Evolutionary conservation across 2,329 filamentous ascomycete species (phyloP).

Genomic region (Aureobasidium sp.): DNA sequence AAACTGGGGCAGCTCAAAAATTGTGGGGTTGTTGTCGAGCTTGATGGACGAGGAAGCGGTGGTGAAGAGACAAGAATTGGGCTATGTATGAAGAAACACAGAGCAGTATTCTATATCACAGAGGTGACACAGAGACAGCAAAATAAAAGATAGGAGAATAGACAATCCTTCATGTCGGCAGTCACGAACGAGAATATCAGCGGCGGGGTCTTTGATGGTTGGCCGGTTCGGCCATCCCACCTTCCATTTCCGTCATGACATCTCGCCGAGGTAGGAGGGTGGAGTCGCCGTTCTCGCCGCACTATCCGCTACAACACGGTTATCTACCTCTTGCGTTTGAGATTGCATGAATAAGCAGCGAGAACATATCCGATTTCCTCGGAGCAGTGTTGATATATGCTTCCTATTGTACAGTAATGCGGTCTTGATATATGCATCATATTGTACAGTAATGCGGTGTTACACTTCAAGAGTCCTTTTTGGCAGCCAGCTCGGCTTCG

Average conservation of each 20-base stretch:
- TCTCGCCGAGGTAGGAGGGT: too few relatives aligned
- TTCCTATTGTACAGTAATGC: slow-evolving; percentile 2
- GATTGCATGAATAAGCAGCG: neutral
- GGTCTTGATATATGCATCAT: neutral
- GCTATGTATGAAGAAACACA: neutral
- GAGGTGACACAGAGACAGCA: neutral
- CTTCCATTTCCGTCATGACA: slow-evolving; percentile 12
- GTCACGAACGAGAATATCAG: neutral
- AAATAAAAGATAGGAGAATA: neutral
- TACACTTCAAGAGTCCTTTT: slow-evolving; percentile 10
- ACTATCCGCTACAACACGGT: too few relatives aligned
- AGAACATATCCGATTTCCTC: neutral
- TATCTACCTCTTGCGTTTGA: too few relatives aligned
- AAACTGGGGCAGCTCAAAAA: slow-evolving; percentile 1
- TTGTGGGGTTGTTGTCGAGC: neutral
- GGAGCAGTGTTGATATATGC: too few relatives aligned
- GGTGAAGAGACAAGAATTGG: neutral
- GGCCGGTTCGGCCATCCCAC: slow-evolving; percentile 15
- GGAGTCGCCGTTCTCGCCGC: too few relatives aligned
- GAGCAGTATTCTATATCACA: neutral
- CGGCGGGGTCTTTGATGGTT: slow-evolving; percentile 14
- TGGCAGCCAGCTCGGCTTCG: slow-evolving; percentile 25
- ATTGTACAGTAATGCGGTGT: slow-evolving; percentile 1
- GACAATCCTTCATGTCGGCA: neutral
- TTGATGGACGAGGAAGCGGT: neutral